Evolutionary conservation across 495 filamentous ascomycete species (phyloP), one percentile per base, ranked within the genome.

Genomic region (Aspergillus indologenus): DNA sequence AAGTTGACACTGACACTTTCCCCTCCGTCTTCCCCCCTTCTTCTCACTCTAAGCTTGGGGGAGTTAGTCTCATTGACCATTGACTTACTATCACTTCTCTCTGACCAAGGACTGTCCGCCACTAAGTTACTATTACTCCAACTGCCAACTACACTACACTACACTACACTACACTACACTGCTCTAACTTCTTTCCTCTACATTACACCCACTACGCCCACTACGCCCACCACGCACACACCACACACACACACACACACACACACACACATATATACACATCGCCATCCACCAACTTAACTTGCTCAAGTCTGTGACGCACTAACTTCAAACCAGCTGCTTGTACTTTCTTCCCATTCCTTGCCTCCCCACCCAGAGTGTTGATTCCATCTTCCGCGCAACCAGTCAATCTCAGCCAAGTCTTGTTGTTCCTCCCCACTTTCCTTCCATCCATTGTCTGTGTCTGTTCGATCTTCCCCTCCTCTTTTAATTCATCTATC

Each of bases 361-460:
- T 40, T 40, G 5, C 7, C 34, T n/a, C 34, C 34, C 34, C 34
- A 40, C 34, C 12, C n/a, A n/a, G n/a, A n/a, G 34, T 40, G 7
- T 9, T 7, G 34, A 40, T 40, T 40, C 12, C 34, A 40, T 40
- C 34, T 40, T 40, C 34, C 34, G 34, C 34, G 34, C 48, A 20
- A 24, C 40, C 54, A 51, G 23, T 29, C 42, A 59, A 43, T 21
- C 40, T 21, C 57, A 54, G 57, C 49, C 57, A 53, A 59, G 57
- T 47, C 42, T 50, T 51, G 31, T 50, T 22, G 34, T 40, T 34
- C 9, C 50, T 54, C 48, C 56, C 48, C 56, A 53, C 56, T 58
- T 56, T 22, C 48, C 57, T 19, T 53, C 34, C 34, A 40, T 40
- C 34, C 34, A 8, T 40, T 47, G 6, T 24, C 23, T 31, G 14